Percentiles rank a stretch among this genome's conserved stretches.
Conservation (phyloP, 495 filamentous ascomycete species). For the Massariosphaeria phaeospora region DNA sequence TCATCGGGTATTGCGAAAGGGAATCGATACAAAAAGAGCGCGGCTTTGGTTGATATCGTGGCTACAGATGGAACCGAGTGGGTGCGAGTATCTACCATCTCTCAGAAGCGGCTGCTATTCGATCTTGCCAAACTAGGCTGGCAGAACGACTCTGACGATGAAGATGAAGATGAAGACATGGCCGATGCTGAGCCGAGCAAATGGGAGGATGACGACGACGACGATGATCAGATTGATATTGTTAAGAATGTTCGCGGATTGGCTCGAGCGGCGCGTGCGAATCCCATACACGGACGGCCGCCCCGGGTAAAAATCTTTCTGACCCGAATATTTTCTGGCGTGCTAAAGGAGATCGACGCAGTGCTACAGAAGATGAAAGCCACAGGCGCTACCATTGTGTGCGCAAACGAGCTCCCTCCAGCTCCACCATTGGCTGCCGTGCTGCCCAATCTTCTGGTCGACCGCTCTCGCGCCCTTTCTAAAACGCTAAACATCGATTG, state of each 20-base stretch:
- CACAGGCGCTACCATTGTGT: constrained; percentile 52
- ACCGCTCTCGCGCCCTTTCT: constrained; percentile 53
- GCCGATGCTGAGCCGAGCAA: neutral
- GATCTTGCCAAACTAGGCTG: constrained; percentile 43
- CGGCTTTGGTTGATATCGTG: constrained; percentile 38
- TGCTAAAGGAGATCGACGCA: constrained; percentile 51
- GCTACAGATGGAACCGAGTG: constrained; percentile 36
- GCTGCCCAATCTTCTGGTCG: constrained; percentile 49
- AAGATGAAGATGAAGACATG: constrained; percentile 47
- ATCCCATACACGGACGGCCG: constrained; percentile 53
- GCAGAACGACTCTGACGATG: constrained; percentile 31
- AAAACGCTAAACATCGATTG: constrained; percentile 65
- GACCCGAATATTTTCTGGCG: constrained; percentile 51
- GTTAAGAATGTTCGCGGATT: constrained; percentile 55
- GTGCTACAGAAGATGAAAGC: constrained; percentile 54
- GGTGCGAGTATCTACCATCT: constrained; percentile 39
- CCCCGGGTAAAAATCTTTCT: constrained; percentile 53
- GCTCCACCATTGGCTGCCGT: constrained; percentile 34
- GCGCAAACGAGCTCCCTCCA: constrained; percentile 25
- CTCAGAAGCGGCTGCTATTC: constrained; percentile 38
- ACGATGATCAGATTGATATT: constrained; percentile 41
- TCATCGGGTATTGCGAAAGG: constrained; percentile 1
- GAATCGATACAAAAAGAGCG: constrained; percentile 15
- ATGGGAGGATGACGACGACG: constrained; percentile 27
- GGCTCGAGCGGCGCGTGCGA: constrained; percentile 49